Conservation (phyloP, 169 alveolate genomes). For the Cystoisospora suis region DNA sequence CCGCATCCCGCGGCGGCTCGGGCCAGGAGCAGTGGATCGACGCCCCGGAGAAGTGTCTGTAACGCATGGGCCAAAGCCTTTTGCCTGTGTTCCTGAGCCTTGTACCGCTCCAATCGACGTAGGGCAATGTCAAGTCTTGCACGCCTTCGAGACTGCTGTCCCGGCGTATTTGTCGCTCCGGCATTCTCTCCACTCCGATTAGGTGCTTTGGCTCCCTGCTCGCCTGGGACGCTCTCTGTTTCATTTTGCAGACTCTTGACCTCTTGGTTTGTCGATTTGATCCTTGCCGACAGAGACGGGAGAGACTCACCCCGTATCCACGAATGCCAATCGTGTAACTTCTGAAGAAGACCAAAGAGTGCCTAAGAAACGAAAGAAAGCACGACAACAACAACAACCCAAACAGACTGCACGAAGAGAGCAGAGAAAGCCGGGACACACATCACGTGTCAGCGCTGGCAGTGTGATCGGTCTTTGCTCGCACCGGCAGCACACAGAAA, state of each 20-base stretch:
- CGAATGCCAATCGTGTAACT: conserved; percentile 32
- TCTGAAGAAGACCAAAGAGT: conserved; percentile 36
- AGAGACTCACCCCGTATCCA: conserved; percentile 33
- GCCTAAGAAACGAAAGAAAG: neutral
- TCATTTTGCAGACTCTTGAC: neutral
- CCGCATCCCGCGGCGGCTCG: conserved; percentile 60
- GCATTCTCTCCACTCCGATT: too few relatives aligned
- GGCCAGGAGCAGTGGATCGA: conserved; percentile 58
- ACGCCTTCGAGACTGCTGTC: neutral
- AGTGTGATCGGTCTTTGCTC: too few relatives aligned
- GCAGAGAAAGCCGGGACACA: neutral
- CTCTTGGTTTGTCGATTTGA: neutral
- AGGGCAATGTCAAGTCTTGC: neutral
- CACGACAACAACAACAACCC: neutral
- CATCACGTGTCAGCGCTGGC: too few relatives aligned
- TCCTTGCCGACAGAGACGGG: conserved; percentile 2
- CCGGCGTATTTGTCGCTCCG: neutral
- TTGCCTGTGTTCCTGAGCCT: conserved; percentile 43
- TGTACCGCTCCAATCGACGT: neutral
- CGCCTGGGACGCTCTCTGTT: too few relatives aligned
- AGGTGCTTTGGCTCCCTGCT: too few relatives aligned
- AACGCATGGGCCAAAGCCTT: conserved; percentile 42
- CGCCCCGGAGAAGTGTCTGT: conserved; percentile 1
- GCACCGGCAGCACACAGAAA: too few relatives aligned
- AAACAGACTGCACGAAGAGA: neutral